These are phyloP conservation scores for Hanseniaspora lachancei DNA, from an alignment of 805 yeast genomes.

Conservation along the genomic window DNA sequence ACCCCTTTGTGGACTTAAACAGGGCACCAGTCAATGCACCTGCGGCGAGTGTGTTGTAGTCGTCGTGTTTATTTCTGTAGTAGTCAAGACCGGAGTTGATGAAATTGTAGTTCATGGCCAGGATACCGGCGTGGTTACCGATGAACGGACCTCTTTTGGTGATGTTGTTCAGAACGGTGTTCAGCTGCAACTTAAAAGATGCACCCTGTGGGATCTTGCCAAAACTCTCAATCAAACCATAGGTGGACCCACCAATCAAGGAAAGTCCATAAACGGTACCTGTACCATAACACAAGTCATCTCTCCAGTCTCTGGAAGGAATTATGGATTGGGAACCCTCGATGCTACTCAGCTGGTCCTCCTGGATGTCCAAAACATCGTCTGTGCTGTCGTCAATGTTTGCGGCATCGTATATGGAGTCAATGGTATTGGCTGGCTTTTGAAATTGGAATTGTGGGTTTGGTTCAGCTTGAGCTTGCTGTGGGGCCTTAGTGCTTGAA, in stretches of 20 bases:
- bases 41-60: slow-evolving; percentile 65
- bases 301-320: slow-evolving; percentile 96
- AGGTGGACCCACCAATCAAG: slow-evolving; percentile 77
- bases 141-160: slow-evolving; percentile 92
- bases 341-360: slow-evolving; percentile 57
- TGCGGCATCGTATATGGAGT: slow-evolving; percentile 74
- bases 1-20: slow-evolving; percentile 73
- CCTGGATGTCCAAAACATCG: slow-evolving; percentile 82
- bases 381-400: slow-evolving; percentile 70
- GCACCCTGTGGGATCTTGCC: slow-evolving; percentile 61
- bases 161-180: slow-evolving; percentile 79
- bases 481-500: background rate
- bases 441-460: slow-evolving; percentile 15
- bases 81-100: slow-evolving; percentile 68
- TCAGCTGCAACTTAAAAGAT: slow-evolving; percentile 68
- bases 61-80: slow-evolving; percentile 80
- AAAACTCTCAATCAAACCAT: slow-evolving; percentile 80
- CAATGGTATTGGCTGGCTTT: background rate
- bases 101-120: slow-evolving; percentile 79
- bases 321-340: slow-evolving; percentile 83
- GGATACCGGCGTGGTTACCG: slow-evolving; percentile 90
- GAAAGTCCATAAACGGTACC: slow-evolving; percentile 86
- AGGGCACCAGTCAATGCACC: slow-evolving; percentile 90
- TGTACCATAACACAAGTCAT: slow-evolving; percentile 94
- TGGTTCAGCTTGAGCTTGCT: background rate